Evolutionary conservation across 2,329 filamentous ascomycete species (phyloP), one percentile per base, ranked within the genome.

Genomic region (Cladosporium sp.): DNA sequence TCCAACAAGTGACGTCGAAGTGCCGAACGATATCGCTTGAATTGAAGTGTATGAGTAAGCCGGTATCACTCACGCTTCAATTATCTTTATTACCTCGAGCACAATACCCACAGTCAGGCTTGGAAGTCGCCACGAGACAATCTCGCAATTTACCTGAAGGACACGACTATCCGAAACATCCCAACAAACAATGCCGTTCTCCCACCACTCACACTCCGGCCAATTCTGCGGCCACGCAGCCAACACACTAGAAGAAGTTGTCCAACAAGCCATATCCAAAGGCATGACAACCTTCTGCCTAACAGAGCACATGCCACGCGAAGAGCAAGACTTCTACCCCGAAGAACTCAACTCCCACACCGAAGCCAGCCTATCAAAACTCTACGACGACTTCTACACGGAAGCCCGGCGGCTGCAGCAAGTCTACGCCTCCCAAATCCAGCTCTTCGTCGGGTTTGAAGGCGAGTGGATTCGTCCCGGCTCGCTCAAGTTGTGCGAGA

Each of bases 141-240:
- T n/a, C n/a, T n/a, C n/a, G n/a, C n/a, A n/a, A n/a, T n/a, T n/a
- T n/a, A n/a, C n/a, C n/a, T n/a, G n/a, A n/a, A n/a, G n/a, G n/a
- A n/a, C n/a, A n/a, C n/a, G n/a, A n/a, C n/a, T n/a, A n/a, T n/a
- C n/a, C n/a, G n/a, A n/a, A n/a, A n/a, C n/a, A n/a, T n/a, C 6
- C 5, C 30, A 32, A 19, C 35, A 2, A 25, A 39, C 16, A 9
- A 97, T 97, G 93, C 91, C 92, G 1, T 95, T 95, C 73, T 94
- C 93, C 4, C 94, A 97, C 76, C 93, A 98, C 71, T 95, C 89
- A 64, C 93, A 98, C 72, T 97, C 93, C 32, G 93, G 93, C 56
- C 88, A 98, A 68, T 98, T 98, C 75, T 98, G 93, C 73, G 84
- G 84, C 8, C 93, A 98, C 73, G 93, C 93, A 43, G 83, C 85